Evolutionary conservation across 768 basidiomycete species (phyloP).

Genomic region (Amanita molliuscula): DNA sequence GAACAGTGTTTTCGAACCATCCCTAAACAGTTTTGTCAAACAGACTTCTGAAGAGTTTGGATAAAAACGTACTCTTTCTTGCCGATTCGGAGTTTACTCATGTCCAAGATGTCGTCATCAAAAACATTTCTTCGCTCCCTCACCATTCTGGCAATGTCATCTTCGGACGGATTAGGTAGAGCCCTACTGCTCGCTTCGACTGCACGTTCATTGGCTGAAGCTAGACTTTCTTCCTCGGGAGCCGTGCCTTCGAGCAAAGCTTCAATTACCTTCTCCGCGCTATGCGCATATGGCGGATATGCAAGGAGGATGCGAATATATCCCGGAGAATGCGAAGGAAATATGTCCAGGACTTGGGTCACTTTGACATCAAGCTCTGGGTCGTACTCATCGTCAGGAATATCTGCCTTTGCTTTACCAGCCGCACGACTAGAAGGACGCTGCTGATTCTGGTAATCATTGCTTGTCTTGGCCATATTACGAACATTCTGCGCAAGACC

Average conservation of each 20-base stretch:
- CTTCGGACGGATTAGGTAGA: not conserved
- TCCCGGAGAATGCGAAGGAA: constrained; percentile 46
- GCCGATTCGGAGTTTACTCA: constrained; percentile 46
- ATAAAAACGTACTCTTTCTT: constrained; percentile 45
- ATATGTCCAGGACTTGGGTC: constrained; percentile 64
- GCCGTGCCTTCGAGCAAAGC: constrained; percentile 72
- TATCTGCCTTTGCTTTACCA: constrained; percentile 30
- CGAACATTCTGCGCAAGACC: constrained; percentile 26
- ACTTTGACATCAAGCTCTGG: constrained; percentile 46
- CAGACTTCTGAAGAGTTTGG: not conserved
- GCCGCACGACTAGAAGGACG: not conserved
- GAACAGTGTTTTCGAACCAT: constrained; percentile 26
- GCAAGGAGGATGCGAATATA: constrained; percentile 53
- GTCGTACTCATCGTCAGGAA: constrained; percentile 16
- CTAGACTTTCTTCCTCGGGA: constrained; percentile 24
- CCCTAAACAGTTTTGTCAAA: constrained; percentile 18
- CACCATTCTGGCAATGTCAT: constrained; percentile 13
- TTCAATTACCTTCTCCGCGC: constrained; percentile 53
- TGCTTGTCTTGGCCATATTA: not conserved
- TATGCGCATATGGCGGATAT: constrained; percentile 38
- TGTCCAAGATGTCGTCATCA: constrained; percentile 62
- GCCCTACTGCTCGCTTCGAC: not conserved
- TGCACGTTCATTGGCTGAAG: not conserved
- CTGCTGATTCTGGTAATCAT: not conserved
- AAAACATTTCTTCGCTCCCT: constrained; percentile 63